Percentiles rank a stretch among this genome's conserved stretches.
phyloP scores from a whole-genome alignment of 2,329 filamentous ascomycete species.

The Cryphonectria nitschkei region DNA sequence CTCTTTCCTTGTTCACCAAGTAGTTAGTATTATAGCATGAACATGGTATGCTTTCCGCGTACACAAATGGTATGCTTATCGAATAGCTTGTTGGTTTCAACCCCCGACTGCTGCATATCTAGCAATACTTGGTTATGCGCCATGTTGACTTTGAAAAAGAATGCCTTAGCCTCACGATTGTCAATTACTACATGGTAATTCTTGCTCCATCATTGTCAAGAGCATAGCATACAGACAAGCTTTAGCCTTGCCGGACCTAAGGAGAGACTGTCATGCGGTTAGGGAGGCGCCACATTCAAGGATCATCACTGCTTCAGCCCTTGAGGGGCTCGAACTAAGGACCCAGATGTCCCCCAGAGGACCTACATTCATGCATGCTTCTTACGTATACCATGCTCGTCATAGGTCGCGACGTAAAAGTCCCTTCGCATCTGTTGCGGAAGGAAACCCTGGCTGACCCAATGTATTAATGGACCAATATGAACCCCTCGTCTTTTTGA shows the following conservation, averaged over 20 bases:
- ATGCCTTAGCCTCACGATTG: neutral
- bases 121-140: neutral
- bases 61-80: neutral
- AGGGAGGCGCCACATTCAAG: neutral
- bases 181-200: neutral
- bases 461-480: neutral
- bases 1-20: too few species aligned
- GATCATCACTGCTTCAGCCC: neutral
- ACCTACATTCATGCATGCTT: neutral
- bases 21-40: neutral
- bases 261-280: neutral
- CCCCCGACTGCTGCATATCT: neutral
- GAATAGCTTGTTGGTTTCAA: neutral
- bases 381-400: neutral
- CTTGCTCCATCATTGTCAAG: neutral
- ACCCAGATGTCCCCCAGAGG: neutral
- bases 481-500: neutral
- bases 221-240: neutral
- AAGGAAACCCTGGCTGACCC: neutral
- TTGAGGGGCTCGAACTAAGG: neutral
- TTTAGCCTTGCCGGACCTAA: neutral
- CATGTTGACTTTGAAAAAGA: too few species aligned
- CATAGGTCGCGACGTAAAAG: neutral
- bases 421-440: neutral
- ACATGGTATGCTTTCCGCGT: neutral